Base-by-base conservation (phyloP, 2,329 filamentous ascomycete species). In the Keithomyces neogunnii region DNA sequence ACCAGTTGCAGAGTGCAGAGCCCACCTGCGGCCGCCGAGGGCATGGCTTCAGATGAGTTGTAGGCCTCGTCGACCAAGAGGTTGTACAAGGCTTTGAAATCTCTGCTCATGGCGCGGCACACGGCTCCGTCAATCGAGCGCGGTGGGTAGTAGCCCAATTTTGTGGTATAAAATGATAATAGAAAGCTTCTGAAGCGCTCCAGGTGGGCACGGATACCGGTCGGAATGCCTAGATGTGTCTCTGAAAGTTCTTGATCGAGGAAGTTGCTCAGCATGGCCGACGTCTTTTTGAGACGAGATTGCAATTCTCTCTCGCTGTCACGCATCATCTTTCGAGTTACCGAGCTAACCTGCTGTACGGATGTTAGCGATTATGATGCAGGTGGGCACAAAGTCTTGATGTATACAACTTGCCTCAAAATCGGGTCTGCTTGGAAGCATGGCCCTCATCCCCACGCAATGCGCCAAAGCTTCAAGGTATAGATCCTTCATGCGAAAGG, bases 391-490 rank as follows among this genome's bases (percentile, higher is more conserved):
- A 13, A 11, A 5, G 26, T 13, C 26, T 11, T 19, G 26, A 46
- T 9, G 10, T 29, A 13, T 30, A 30, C 48, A 48, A 68, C 78
- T 58, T 69, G 85, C 83, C 63, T 77, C 70, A 54, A 82, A 87
- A 55, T 87, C 86, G 1, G 75, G 63, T 56, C 76, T 79, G 5
- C 68, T 60, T 40, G 73, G 70, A 4, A 91, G 55, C 30, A 72
- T 71, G 26, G 86, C 80, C 53, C 78, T 79, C 87, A 92, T 90
- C 43, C 88, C 88, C 36, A 86, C 84, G 61, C 87, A 89, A 61
- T 93, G 88, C 11, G 80, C 76, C 66, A 91, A 89, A 0, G 88
- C 83, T 60, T 88, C 78, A 9, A 83, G 76, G 73, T 88, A 92
- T 10, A 88, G 67, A n/a, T 81, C 75, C 49, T 72, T 73, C 30